Base-by-base conservation (phyloP, 148 eudicot species). In the Dianthus caryophyllus region DNA sequence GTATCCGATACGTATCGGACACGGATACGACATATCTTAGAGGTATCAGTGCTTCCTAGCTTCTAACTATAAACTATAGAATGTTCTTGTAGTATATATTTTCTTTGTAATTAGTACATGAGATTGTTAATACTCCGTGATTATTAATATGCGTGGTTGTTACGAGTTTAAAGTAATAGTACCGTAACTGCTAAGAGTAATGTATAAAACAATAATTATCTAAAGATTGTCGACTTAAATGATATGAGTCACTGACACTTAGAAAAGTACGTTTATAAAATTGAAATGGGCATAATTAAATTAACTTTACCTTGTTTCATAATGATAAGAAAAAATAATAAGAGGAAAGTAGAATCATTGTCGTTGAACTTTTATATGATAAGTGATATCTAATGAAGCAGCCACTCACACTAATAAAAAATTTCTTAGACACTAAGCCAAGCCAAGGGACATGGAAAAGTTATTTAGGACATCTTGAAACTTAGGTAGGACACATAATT, bases 401-500 rank as follows among this genome's bases (percentile, higher is more conserved):
- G 73, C 11, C 47, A 18, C 20, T 69, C 20, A 13, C 43, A 41
- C 30, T 48, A 27, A 13, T 44, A 58, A 26, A 46, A 3, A 68
- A 60, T 70, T 21, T 49, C 73, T 70, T 61, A 70, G 67, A 70
- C 67, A 61, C 49, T 70, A 70, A 70, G 60, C 59, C 73, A 70
- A 69, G 57, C 59, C 49, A 47, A 73, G 59, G 50, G 59, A 46
- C 64, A 55, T 30, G 43, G 64, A 46, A 72, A 46, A 46, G 52
- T 14, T 33, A n/a, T 16, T n/a, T 16, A 56, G 31, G 54, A 30
- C 6, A 29, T 13, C 39, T 46, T 55, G 52, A 64, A 63, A 64
- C 68, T 39, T 62, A 71, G 69, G 69, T 64, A 72, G 75, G 75
- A 53, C 31, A 64, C 69, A 72, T 72, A 64, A 72, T 72, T 20